Evolutionary conservation across 202 grass and related monocot species (phyloP).

Genomic region (Tripidium arundinaceum): DNA sequence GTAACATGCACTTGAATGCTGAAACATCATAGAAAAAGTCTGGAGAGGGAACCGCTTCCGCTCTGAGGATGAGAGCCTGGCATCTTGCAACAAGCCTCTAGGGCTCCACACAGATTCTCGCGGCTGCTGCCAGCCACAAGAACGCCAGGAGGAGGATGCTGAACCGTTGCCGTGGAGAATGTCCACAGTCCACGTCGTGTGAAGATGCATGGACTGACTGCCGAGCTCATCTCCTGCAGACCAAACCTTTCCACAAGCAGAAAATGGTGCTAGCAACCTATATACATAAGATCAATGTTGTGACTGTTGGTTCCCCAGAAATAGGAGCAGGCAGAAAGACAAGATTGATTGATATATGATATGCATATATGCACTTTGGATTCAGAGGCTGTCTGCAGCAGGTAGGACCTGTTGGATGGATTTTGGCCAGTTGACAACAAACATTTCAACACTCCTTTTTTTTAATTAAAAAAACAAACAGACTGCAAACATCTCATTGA

Average conservation of each 20-base stretch:
- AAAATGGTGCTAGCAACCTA: constrained; percentile 5
- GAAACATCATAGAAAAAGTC: constrained; percentile 29
- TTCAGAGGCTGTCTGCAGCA: not conserved
- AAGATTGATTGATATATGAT: constrained; percentile 9
- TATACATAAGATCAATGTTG: constrained; percentile 8
- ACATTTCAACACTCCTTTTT: not conserved
- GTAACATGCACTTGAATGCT: constrained; percentile 17
- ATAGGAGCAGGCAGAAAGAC: constrained; percentile 19
- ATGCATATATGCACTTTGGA: constrained; percentile 16
- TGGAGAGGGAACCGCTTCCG: not conserved
- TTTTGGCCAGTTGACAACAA: constrained; percentile 21
- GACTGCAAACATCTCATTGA: not conserved
- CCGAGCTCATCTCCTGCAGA: constrained; percentile 13
- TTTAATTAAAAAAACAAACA: not conserved
- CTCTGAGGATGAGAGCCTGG: constrained; percentile 4
- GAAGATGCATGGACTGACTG: constrained; percentile 4
- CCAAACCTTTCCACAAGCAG: constrained; percentile 35
- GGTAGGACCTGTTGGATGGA: not conserved
- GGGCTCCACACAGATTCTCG: constrained; percentile 22
- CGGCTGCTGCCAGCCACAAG: constrained; percentile 29
- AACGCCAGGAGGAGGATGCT: not conserved
- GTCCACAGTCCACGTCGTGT: not conserved
- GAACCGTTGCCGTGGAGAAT: not conserved
- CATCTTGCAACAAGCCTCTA: not conserved
- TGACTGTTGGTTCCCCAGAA: not conserved